phyloP scores from a whole-genome alignment of 106 monocot species.

The Amphibolis antarctica region DNA sequence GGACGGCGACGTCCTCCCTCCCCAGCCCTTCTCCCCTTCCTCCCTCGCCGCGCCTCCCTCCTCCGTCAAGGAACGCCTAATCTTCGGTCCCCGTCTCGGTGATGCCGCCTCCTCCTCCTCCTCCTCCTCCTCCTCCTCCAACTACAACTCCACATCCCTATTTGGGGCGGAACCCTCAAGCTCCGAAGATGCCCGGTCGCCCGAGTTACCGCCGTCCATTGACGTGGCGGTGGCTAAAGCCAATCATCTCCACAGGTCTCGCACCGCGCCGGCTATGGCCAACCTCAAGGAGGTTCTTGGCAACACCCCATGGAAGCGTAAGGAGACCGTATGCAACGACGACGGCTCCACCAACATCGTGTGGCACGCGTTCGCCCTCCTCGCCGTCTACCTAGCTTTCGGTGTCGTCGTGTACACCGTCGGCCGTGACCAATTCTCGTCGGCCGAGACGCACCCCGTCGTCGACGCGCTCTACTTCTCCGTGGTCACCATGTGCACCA shows the following conservation, averaged over 20 bases:
- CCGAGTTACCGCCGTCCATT: neutral
- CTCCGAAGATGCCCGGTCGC: no score
- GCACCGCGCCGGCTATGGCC: constrained; percentile 69
- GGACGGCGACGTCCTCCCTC: constrained; percentile 30
- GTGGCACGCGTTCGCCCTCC: constrained; percentile 37
- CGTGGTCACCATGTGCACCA: constrained; percentile 93
- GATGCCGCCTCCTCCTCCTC: neutral
- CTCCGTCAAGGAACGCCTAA: constrained; percentile 47
- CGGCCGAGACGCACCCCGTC: constrained; percentile 15
- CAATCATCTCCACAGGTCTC: constrained; percentile 50
- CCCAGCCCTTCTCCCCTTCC: constrained; percentile 7
- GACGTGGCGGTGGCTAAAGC: neutral
- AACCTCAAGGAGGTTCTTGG: constrained; percentile 21
- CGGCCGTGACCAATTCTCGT: constrained; percentile 7
- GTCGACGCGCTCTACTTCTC: constrained; percentile 26
- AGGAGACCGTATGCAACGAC: neutral
- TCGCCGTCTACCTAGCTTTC: constrained; percentile 51
- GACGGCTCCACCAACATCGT: neutral
- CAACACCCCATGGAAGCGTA: neutral
- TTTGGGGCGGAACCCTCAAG: no score
- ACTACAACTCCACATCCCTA: neutral
- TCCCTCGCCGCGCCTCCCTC: constrained; percentile 10
- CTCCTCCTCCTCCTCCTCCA: neutral
- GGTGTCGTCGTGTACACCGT: constrained; percentile 52
- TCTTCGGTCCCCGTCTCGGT: constrained; percentile 32